Evolutionary conservation across 2,329 filamentous ascomycete genomes (phyloP), one percentile per base, ranked within the genome.

Genomic region (Pseudocercospora eumusae): DNA sequence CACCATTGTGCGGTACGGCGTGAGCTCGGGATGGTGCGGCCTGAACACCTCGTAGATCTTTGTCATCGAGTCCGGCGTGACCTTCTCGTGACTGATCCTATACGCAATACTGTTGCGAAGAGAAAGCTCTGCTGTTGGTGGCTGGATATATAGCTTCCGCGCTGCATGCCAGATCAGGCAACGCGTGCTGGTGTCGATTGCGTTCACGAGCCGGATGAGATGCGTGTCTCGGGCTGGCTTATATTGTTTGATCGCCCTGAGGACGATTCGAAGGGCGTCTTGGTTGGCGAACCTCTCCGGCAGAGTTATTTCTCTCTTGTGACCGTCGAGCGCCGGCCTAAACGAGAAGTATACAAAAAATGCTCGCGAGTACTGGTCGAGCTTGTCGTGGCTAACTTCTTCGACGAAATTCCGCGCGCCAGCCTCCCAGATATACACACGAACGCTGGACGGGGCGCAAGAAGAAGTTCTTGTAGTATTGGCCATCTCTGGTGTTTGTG

Each of bases 91-190:
- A 20, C 49, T 31, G 31, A 65, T 28, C 3, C 15, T 20, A 11
- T 45, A 62, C 5, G 33, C 20, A 56, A 65, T 44, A 9, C 56
- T 25, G 11, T 27, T 27, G 31, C 45, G 42, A 5, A 65, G 18
- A 18, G 25, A 31, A 1, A 50, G 33, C 44, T 36, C 23, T 6
- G 60, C 57, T 3, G 15, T 4, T 18, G 55, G 25, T 7, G 60
- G 56, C 23, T 57, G 2, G 23, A 65, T n/a, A 10, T 21, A 15
- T 20, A 65, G 45, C 9, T 27, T 27, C 7, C 59, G 21, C 20
- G 50, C 52, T 36, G 57, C 57, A 11, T 62, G 27, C 63, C 63
- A 65, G 20, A 65, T 36, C 5, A 20, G 33, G 50, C 58, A 31
- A 7, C 40, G 20, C 31, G 45, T 47, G 10, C 31, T 20, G 28